Conservation (phyloP, 176 grass and related monocot species). For the Carex littledalei region DNA sequence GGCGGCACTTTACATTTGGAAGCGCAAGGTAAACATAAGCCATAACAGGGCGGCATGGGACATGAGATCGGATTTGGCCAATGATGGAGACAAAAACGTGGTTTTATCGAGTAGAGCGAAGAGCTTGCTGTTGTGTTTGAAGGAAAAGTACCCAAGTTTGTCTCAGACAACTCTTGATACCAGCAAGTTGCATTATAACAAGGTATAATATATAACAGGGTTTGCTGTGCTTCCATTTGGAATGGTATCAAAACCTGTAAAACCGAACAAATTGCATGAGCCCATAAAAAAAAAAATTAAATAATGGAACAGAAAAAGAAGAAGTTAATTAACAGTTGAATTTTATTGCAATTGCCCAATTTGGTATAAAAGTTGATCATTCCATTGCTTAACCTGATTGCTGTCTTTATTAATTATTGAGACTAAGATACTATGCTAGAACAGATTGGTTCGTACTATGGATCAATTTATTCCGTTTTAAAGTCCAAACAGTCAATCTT, state of each 20-base stretch:
- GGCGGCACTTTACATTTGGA: constrained; percentile 60
- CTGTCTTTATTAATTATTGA: not conserved
- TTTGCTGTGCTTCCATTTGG: not conserved
- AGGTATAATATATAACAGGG: constrained; percentile 39
- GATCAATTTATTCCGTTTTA: too few species aligned
- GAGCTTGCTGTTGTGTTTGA: constrained; percentile 61
- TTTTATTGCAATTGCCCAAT: not conserved
- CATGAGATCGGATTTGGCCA: constrained; percentile 42
- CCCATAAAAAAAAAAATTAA: not conserved
- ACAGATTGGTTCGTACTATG: too few species aligned
- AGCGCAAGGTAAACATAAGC: constrained; percentile 44
- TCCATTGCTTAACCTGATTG: not conserved
- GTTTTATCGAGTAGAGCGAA: constrained; percentile 64
- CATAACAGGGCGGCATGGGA: constrained; percentile 57
- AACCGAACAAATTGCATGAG: not conserved
- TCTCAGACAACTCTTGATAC: constrained; percentile 82
- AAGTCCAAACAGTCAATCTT: too few species aligned
- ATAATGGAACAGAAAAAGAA: not conserved
- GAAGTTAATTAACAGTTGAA: not conserved
- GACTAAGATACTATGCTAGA: too few species aligned
- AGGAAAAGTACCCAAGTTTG: constrained; percentile 79
- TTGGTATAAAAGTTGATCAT: not conserved
- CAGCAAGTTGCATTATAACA: constrained; percentile 92
- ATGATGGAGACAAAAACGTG: constrained; percentile 67
- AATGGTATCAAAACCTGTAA: not conserved